phyloP scores from a whole-genome alignment of 495 filamentous ascomycete genomes.

The Aspergillus haitiensis region DNA sequence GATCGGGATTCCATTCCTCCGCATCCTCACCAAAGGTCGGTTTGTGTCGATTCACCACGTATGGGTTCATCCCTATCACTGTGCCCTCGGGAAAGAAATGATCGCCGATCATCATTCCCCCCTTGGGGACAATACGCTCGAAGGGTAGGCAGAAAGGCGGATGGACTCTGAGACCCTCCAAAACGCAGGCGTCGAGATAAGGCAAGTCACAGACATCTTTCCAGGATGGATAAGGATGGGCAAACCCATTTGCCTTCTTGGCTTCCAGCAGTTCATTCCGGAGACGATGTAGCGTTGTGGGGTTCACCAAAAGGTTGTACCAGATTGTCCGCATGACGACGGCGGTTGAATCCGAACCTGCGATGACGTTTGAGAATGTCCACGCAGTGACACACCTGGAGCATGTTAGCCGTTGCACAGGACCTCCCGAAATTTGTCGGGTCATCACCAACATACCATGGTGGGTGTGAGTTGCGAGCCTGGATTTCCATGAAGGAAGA shows the following conservation, averaged over 20 bases:
- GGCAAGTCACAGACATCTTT: constrained; percentile 35
- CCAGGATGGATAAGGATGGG: constrained; percentile 23
- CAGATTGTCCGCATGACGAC: constrained; percentile 49
- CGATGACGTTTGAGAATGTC: constrained; percentile 45
- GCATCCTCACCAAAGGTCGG: constrained; percentile 50
- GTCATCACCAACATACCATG: background rate
- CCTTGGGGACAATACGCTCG: constrained; percentile 35
- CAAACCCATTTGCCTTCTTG: constrained; percentile 38
- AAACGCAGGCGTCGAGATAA: constrained; percentile 50
- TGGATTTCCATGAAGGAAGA: background rate
- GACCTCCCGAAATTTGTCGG: background rate
- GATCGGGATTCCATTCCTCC: constrained; percentile 48
- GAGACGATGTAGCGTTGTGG: constrained; percentile 26
- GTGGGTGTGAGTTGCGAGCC: background rate
- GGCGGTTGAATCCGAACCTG: constrained; percentile 55
- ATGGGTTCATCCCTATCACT: constrained; percentile 32
- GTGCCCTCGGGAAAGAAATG: constrained; percentile 26
- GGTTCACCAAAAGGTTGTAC: constrained; percentile 50
- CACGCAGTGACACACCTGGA: constrained; percentile 11
- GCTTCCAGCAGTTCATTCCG: constrained; percentile 21
- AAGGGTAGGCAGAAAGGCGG: constrained; percentile 32
- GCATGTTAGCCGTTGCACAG: background rate
- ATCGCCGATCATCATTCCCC: constrained; percentile 20
- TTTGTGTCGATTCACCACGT: constrained; percentile 30
- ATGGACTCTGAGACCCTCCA: constrained; percentile 38